phyloP scores from a whole-genome alignment of 2,329 filamentous ascomycete genomes.

The Tolypocladium paradoxum region DNA sequence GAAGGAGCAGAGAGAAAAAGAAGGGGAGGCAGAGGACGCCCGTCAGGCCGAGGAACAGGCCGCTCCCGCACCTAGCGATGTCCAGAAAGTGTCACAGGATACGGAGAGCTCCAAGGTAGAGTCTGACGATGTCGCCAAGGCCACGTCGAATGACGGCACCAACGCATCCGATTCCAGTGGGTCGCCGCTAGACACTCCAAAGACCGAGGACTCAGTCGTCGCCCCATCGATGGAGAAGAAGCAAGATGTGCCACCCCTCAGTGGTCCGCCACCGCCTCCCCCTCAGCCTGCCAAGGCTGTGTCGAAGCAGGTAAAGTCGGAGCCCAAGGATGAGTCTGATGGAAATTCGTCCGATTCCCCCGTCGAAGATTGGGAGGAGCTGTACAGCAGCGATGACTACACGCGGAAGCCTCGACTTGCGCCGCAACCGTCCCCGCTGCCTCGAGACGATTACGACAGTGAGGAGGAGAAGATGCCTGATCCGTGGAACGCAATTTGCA shows the following conservation, averaged over 20 bases:
- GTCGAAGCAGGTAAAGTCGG: constrained; percentile 7
- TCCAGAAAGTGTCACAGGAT: too few relatives aligned
- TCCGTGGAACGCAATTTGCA: constrained; percentile 53
- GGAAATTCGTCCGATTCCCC: constrained; percentile 50
- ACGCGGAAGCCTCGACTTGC: constrained; percentile 36
- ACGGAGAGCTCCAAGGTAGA: too few relatives aligned
- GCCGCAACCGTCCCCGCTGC: constrained; percentile 21
- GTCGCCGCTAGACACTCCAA: constrained; percentile 21
- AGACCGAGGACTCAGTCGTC: constrained; percentile 16
- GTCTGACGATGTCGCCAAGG: constrained; percentile 7
- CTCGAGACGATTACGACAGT: constrained; percentile 33
- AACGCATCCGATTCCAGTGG: constrained; percentile 19
- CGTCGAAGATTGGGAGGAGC: constrained; percentile 46
- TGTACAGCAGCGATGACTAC: constrained; percentile 49
- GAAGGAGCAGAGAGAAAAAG: constrained; percentile 15
- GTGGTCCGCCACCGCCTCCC: constrained; percentile 13
- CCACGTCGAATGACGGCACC: constrained; percentile 9
- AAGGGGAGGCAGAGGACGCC: constrained; percentile 10
- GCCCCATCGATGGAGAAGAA: constrained; percentile 15
- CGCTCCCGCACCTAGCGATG: neutral
- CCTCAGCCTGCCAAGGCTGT: neutral
- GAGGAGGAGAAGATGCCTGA: constrained; percentile 47
- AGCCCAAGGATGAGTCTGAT: constrained; percentile 30
- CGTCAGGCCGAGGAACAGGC: neutral
- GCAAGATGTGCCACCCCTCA: constrained; percentile 21